Evolutionary conservation across 805 yeast genomes (phyloP).

Genomic region (Teunomyces kruisii): DNA sequence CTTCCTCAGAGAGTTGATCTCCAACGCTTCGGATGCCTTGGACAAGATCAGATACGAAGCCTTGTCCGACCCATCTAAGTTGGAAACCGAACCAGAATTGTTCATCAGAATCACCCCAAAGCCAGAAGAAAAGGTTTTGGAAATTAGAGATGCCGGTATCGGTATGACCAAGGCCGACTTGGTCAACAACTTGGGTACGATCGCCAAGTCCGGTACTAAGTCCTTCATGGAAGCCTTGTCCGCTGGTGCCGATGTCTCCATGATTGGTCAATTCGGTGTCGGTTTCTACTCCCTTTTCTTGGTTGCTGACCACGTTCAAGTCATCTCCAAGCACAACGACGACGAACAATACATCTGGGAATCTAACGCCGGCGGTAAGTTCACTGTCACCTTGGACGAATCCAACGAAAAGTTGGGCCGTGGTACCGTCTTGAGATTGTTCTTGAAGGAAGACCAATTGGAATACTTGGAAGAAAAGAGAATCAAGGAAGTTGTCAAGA

Average conservation of each 20-base stretch:
- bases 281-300: conserved; percentile 99
- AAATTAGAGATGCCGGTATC: conserved; percentile 98
- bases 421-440: conserved; percentile 94
- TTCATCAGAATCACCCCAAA: conserved; percentile 96
- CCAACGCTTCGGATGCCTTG: conserved; percentile 98
- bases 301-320: conserved; percentile 99
- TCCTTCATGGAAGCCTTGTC: conserved; percentile 99
- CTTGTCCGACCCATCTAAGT: conserved; percentile 83
- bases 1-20: conserved; percentile 97
- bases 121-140: conserved; percentile 91
- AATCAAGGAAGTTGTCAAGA: conserved; percentile 98
- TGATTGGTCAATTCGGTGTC: conserved; percentile 99
- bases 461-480: conserved; percentile 99
- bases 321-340: conserved; percentile 96
- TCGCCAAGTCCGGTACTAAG: conserved; percentile 99
- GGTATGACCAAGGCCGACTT: conserved; percentile 99
- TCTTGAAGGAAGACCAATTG: conserved; percentile 97
- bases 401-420: conserved; percentile 82
- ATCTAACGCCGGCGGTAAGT: conserved; percentile 99
- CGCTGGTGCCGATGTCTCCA: conserved; percentile 99
- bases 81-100: conserved; percentile 93
- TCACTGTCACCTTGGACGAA: conserved; percentile 91
- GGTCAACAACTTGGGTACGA: conserved; percentile 98
- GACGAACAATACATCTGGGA: conserved; percentile 99
- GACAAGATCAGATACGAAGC: conserved; percentile 98